Evolutionary conservation across 257 asterid genomes (phyloP), one percentile per base, ranked within the genome.

Genomic region (Leonotis leonurus): DNA sequence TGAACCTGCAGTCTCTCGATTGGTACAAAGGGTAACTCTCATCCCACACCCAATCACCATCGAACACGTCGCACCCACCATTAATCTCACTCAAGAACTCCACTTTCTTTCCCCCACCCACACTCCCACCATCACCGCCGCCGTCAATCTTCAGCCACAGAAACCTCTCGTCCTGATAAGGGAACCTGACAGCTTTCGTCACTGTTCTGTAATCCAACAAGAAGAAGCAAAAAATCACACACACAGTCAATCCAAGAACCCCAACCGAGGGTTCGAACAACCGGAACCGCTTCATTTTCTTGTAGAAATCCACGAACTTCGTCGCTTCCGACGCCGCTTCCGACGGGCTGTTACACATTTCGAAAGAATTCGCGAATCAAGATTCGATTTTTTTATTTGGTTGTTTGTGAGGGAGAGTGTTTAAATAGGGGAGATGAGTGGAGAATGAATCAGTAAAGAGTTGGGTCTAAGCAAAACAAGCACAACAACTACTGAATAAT

Each of bases 1-100:
- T 70, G 48, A 89, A 83, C 65, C 80, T 78, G 77, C 99, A 92
- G 71, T 78, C 86, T 63, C 41, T 80, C 9, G 97, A 86, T 27
- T 86, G 73, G 73, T 92, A 92, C 70, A 89, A 35, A 16, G 99
- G 99, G 62, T 92, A 92, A 25, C 73, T 75, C 41, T 85, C 93
- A 80, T 92, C 99, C 99, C 97, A 92, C 72, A 89, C 75, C 99
- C 99, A 92, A 76, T 92, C 96, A 71, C 99, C 97, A 60, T 82
- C 90, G 77, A 92, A 92, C 71, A 92, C 74, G 62, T 89, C 82
- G 80, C 97, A 92, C 62, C 75, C 79, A 70, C 83, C 74, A 27
- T 71, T 76, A 14, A 49, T 58, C 16, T 74, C 85, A 63, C 86
- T 81, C 75, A 88, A 74, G 72, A 81, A 88, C 58, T 84, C 96